Evolutionary conservation across 2,329 filamentous ascomycete genomes (phyloP).

Genomic region (Fusarium sarcochroum): DNA sequence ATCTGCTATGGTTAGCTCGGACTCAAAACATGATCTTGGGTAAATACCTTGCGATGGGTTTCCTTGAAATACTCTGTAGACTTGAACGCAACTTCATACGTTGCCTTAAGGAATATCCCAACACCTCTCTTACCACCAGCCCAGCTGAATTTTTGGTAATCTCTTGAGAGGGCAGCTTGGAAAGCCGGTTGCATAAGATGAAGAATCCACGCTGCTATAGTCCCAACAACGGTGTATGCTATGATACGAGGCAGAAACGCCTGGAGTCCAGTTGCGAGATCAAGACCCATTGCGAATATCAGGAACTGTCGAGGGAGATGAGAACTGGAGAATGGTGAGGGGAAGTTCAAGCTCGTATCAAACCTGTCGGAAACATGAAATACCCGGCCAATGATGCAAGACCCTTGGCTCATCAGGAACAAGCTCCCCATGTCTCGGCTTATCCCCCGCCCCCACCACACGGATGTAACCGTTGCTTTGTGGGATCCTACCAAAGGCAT

Average conservation of each 20-base stretch:
- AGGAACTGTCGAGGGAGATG: neutral
- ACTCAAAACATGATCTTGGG: too few species aligned
- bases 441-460: neutral
- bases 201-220: conserved; percentile 21
- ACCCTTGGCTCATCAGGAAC: neutral
- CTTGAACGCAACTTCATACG: conserved; percentile 23
- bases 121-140: conserved; percentile 27
- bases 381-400: neutral
- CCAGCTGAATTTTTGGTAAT: conserved; percentile 26
- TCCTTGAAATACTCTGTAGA: conserved; percentile 22
- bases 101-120: conserved; percentile 18
- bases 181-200: conserved; percentile 27
- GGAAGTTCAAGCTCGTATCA: neutral
- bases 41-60: conserved; percentile 12
- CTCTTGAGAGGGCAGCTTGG: conserved; percentile 16
- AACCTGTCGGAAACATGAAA: neutral
- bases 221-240: conserved; percentile 19
- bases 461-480: conserved; percentile 1
- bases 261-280: neutral
- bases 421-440: neutral
- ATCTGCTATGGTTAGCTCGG: too few species aligned
- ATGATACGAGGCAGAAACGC: conserved; percentile 16
- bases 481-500: neutral
- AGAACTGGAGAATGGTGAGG: neutral
- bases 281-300: conserved; percentile 8